Evolutionary conservation across 768 basidiomycete genomes (phyloP).

Genomic region (Mycena chlorophos): DNA sequence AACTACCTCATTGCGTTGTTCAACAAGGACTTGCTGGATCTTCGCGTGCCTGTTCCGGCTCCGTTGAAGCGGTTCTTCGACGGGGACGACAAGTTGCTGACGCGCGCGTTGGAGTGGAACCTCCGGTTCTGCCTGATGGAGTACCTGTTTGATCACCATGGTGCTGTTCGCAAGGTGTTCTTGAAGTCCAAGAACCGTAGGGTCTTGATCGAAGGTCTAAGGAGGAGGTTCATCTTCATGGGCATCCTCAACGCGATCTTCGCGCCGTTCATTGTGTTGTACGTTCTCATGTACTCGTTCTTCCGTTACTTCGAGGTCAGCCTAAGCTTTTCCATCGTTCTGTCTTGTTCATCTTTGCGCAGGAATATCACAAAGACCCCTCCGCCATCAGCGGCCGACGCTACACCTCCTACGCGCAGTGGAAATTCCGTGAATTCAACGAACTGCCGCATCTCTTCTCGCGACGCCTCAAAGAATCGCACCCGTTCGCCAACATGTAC

Average conservation of each 20-base stretch:
- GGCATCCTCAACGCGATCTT: conserved; percentile 94
- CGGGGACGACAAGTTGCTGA: conserved; percentile 77
- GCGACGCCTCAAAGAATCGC: conserved; percentile 82
- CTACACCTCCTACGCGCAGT: conserved; percentile 93
- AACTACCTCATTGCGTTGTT: conserved; percentile 98
- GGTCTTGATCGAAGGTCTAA: conserved; percentile 77
- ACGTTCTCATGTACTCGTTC: conserved; percentile 97
- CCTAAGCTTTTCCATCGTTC: conserved; percentile 1
- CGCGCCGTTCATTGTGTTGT: conserved; percentile 94
- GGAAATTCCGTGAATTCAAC: conserved; percentile 99
- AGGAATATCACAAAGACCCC: conserved; percentile 99
- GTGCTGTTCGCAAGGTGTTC: conserved; percentile 88
- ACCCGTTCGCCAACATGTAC: conserved; percentile 89
- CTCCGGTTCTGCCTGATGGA: conserved; percentile 93
- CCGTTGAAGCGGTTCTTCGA: conserved; percentile 52
- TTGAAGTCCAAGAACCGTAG: conserved; percentile 79
- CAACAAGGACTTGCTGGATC: conserved; percentile 92
- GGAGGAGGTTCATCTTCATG: conserved; percentile 92
- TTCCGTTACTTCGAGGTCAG: conserved; percentile 98
- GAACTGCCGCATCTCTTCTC: conserved; percentile 93
- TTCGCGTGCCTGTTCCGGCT: conserved; percentile 76
- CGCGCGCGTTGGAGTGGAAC: conserved; percentile 96
- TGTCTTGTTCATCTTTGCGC: conserved; percentile 15
- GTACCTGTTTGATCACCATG: conserved; percentile 89
- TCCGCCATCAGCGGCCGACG: conserved; percentile 89